Evolutionary conservation across 2,329 filamentous ascomycete genomes (phyloP).

Genomic region (Blumeriella jaapii): DNA sequence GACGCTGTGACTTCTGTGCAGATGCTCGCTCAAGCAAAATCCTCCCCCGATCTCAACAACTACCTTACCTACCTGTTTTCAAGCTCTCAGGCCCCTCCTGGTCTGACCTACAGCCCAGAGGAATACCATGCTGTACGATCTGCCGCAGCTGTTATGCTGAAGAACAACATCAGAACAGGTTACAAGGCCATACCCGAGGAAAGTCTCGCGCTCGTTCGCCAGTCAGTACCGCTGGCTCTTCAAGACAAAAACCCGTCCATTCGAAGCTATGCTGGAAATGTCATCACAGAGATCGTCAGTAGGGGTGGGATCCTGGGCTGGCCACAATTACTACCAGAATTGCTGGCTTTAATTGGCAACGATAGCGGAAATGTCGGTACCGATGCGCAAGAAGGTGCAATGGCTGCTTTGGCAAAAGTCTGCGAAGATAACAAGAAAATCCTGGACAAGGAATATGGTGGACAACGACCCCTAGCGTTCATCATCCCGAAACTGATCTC

Average conservation of each 20-base stretch:
- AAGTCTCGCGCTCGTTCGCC: constrained; percentile 67
- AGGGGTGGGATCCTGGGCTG: constrained; percentile 78
- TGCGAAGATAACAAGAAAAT: constrained; percentile 91
- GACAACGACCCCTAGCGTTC: constrained; percentile 75
- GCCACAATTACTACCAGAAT: constrained; percentile 79
- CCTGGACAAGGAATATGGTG: constrained; percentile 77
- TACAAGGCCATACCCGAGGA: constrained; percentile 66
- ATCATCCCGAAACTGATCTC: constrained; percentile 85
- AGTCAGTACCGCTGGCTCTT: constrained; percentile 65
- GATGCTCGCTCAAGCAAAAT: constrained; percentile 88
- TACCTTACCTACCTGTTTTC: constrained; percentile 90
- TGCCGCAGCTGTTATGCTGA: constrained; percentile 86
- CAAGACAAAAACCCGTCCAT: constrained; percentile 76
- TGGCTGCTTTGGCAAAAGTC: constrained; percentile 86
- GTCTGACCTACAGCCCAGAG: constrained; percentile 44
- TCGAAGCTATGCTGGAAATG: constrained; percentile 79
- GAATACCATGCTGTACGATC: constrained; percentile 70
- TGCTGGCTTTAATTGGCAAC: constrained; percentile 70
- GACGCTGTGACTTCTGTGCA: constrained; percentile 29
- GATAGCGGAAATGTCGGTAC: constrained; percentile 52
- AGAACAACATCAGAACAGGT: constrained; percentile 73
- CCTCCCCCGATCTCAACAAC: constrained; percentile 89
- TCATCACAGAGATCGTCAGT: constrained; percentile 84
- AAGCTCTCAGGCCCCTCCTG: constrained; percentile 49
- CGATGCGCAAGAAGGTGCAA: constrained; percentile 80